A percentile compares a stretch with the other conserved stretches of the same genome.
phyloP scores from a whole-genome alignment of 2,329 filamentous ascomycete species.

The Ascochyta clinopodiicola region DNA sequence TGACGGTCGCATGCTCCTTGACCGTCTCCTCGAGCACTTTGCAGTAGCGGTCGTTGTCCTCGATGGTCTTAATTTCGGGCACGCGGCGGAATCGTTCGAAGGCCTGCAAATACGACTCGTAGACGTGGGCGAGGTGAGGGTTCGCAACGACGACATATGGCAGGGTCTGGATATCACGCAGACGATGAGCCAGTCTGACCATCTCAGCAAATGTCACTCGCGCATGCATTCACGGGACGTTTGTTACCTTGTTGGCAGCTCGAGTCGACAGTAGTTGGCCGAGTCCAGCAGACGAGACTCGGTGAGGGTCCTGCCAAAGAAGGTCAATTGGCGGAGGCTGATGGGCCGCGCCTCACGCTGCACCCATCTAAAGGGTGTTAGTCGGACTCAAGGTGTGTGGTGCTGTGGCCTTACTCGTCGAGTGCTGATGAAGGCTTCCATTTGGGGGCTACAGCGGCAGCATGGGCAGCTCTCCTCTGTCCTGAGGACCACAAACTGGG shows the following conservation, averaged over 20 bases:
- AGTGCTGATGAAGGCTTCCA: constrained; percentile 66
- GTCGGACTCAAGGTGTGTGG: background rate
- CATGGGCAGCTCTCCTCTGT: constrained; percentile 27
- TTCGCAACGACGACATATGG: constrained; percentile 98
- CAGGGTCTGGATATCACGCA: constrained; percentile 95
- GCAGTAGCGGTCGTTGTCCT: constrained; percentile 91
- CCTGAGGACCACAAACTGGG: background rate
- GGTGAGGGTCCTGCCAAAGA: constrained; percentile 92
- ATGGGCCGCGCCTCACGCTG: constrained; percentile 92
- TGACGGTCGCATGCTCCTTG: constrained; percentile 88
- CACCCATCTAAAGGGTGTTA: constrained; percentile 73
- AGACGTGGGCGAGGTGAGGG: constrained; percentile 89
- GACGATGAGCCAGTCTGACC: constrained; percentile 81
- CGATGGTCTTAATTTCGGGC: constrained; percentile 80
- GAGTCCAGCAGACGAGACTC: constrained; percentile 89
- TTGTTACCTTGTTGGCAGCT: constrained; percentile 79
- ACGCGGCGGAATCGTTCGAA: constrained; percentile 89
- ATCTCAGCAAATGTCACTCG: constrained; percentile 20
- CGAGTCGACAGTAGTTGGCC: constrained; percentile 95
- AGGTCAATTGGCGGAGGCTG: constrained; percentile 92
- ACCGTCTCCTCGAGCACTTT: constrained; percentile 79
- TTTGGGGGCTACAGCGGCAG: constrained; percentile 54
- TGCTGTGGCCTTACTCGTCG: constrained; percentile 59
- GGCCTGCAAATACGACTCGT: constrained; percentile 95
- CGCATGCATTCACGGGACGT: background rate